These are phyloP conservation scores for Yamadazyma friedrichii DNA, from an alignment of 1,139 yeast species.

Conservation along the genomic window DNA sequence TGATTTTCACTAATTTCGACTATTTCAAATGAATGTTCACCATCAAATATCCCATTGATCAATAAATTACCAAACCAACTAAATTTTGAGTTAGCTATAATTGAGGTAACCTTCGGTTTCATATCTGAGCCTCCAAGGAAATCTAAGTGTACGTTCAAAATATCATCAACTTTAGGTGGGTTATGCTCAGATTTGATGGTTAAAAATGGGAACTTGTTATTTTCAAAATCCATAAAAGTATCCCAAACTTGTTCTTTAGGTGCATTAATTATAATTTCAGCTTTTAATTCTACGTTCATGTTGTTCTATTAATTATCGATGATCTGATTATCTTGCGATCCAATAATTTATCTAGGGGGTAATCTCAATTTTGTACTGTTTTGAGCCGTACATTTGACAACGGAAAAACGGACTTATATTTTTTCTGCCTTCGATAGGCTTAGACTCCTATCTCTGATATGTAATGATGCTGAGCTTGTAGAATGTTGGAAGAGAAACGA, in stretches of 20 bases:
- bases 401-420: too few relatives aligned
- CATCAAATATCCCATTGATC: conserved; percentile 1
- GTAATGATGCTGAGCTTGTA: too few relatives aligned
- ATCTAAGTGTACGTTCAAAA: not conserved
- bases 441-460: too few relatives aligned
- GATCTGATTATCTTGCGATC: too few relatives aligned
- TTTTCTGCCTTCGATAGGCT: too few relatives aligned
- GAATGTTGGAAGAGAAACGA: too few relatives aligned
- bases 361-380: too few relatives aligned
- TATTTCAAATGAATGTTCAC: conserved; percentile 1
- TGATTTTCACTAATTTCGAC: not conserved
- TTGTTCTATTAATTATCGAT: not conserved
- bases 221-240: not conserved
- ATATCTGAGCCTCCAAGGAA: not conserved
- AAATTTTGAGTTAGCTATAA: not conserved
- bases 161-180: not conserved
- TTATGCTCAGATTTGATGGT: not conserved
- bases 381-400: too few relatives aligned
- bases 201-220: not conserved
- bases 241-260: conserved; percentile 2
- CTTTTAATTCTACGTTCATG: not conserved
- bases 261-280: not conserved
- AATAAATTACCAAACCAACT: conserved; percentile 2
- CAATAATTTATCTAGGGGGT: too few relatives aligned
- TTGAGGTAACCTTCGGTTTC: not conserved